Evolutionary conservation across 257 asterid genomes (phyloP), one percentile per base, ranked within the genome.

Genomic region (Salvia splendens): DNA sequence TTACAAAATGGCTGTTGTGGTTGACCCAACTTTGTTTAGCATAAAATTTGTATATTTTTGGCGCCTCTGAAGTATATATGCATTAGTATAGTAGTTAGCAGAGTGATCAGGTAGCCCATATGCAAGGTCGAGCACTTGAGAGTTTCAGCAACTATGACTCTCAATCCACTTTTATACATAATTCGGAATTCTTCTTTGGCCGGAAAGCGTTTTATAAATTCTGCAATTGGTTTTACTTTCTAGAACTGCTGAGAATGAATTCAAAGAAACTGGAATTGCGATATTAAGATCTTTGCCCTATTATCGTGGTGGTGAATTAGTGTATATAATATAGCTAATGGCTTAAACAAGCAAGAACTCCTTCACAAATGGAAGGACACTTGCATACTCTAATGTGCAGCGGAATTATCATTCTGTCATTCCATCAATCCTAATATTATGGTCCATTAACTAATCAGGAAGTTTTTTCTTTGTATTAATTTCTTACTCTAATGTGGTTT

Each of bases 1-100:
- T 70, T 12, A 12, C n/a, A 69, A 36, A 48, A 61, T 59, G 33
- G 51, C 51, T 59, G 12, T 35, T 47, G 17, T 12, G 6, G 58
- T 48, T 20, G 30, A 51, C 61, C 40, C 16, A 16, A 40, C 9
- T 28, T 12, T 14, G 24, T 69, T 43, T 15, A 35, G 42, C 10
- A 0, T 33, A 60, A 12, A 58, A 11, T 12, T 42, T 54, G 5
- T 12, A 11, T 52, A n/a, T 43, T 8, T 45, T 8, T 16, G 43
- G 2, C 52, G 62, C 53, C 42, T 53, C 24, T 16, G 0, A 41
- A 32, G 30, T 15, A 47, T 38, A 17, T 50, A 51, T 51, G 28
- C 12, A 51, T 36, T 0, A 6, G 35, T 1, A 55, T 35, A 33
- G 36, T 33, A 5, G 5, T 5, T 33, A 33, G 36, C 36, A 33